phyloP scores from a whole-genome alignment of 495 filamentous ascomycete genomes.

The Saxophila tyrrhenica region DNA sequence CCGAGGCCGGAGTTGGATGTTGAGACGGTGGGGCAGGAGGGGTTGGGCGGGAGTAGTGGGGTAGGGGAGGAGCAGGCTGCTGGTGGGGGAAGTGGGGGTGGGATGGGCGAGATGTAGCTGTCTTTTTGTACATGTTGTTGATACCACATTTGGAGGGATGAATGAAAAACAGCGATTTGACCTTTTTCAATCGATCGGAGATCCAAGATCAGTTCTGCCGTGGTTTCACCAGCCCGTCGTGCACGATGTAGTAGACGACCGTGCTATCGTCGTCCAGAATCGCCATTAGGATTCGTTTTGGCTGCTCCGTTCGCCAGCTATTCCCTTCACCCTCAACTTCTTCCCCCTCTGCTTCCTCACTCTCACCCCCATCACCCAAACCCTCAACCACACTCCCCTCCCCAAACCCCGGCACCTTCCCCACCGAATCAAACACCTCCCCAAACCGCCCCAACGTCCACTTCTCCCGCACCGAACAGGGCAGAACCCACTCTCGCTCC shows the following conservation, averaged over 20 bases:
- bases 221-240: constrained; percentile 92
- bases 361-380: constrained; percentile 21
- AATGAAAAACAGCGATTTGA: no score
- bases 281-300: constrained; percentile 69
- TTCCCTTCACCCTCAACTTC: constrained; percentile 10
- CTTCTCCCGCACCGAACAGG: constrained; percentile 65
- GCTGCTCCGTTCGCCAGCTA: constrained; percentile 15
- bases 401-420: constrained; percentile 34
- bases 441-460: constrained; percentile 70
- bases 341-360: constrained; percentile 25
- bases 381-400: constrained; percentile 27
- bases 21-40: not conserved
- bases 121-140: no score
- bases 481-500: constrained; percentile 71
- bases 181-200: not conserved
- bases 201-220: constrained; percentile 61
- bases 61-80: not conserved
- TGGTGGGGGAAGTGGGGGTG: no score
- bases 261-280: constrained; percentile 84
- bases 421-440: constrained; percentile 66
- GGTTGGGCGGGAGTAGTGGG: not conserved
- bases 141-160: no score
- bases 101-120: not conserved
- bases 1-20: not conserved
- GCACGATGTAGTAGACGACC: constrained; percentile 86